Base-by-base conservation (phyloP, 306 rosid species). In the Begonia peltatifolia region DNA sequence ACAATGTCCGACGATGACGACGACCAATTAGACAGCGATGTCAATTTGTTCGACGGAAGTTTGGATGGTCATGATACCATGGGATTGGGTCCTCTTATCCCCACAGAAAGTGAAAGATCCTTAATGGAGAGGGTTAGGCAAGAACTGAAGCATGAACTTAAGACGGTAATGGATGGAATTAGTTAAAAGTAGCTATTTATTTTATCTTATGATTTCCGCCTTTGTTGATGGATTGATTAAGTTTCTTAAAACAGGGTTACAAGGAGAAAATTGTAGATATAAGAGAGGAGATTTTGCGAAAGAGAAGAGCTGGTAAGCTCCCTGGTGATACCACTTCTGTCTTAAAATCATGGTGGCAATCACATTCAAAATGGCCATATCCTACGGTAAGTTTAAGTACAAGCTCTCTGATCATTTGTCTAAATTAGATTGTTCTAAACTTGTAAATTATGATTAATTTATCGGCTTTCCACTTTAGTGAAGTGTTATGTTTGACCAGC, bases 291-390 rank as follows among this genome's bases (percentile, higher is more conserved):
- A 90, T 90, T 67, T 62, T 90, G 70, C 82, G 99, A 60, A 90
- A 90, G 86, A 90, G 99, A 67, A 80, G 99, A 71, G 99, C 99
- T 1, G 99, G 99, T 67, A 90, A 90, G 62, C 99, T 86, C 81
- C 99, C 99, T 10, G 94, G 99, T 20, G 94, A 90, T 76, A 90
- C 99, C 1, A 90, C 99, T 63, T 90, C 99, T 15, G 99, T 90
- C 46, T 75, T 90, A 17, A 90, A 90, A 70, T 64, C 81, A 63
- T 90, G 99, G 99, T 90, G 99, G 99, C 88, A 83, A 64, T 73
- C 95, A 60, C 99, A 90, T 72, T 71, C 95, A 41, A 90, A 86
- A 64, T 90, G 99, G 99, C 99, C 96, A 55, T 90, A 90, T 68
- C 99, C 99, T 42, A 90, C 99, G 0, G 99, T 90, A 79, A 75